Evolutionary conservation across 192 early-diverging fungal species (phyloP), one percentile per base, ranked within the genome.

Genomic region (Pilobolus umbonatus): DNA sequence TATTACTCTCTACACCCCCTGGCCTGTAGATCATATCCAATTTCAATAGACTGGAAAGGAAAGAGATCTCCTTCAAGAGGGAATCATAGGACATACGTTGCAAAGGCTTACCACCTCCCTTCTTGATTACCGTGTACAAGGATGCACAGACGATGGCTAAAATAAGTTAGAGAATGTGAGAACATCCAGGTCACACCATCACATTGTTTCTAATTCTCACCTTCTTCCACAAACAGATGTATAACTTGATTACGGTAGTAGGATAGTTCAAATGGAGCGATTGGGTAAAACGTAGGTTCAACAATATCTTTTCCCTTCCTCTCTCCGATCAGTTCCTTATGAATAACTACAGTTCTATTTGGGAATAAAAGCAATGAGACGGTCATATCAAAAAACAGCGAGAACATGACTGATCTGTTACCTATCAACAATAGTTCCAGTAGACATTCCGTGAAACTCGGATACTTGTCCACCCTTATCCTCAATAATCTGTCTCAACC

Each of bases 201-300:
- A n/a, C n/a, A n/a, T n/a, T n/a, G n/a, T n/a, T 45, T 11, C 35
- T 7, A 10, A 45, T 7, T 31, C 39, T 54, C 60, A 84, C 79
- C 72, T 74, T 88, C 75, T 61, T 73, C 73, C n/a, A 77, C 68
- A 68, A 77, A 77, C 29, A 77, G 36, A 38, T 77, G 75, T 29
- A 77, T 73, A n/a, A 90, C 87, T 63, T 91, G 87, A 52, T 93
- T 93, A 28, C 90, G 77, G 65, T 93, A 93, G 60, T 86, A 90
- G 38, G 81, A 84, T 1, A 93, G 72, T 66, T 90, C 88, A 59
- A 93, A 93, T 29, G 87, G 79, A 68, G 88, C 90, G 17, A 86
- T 75, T 4, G 82, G 88, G 62, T 88, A 91, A 70, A 88, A 93
- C 5, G 88, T 85, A 15, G 86, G 83, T 55, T 93, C 90, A 17